Evolutionary conservation across 768 basidiomycete genomes (phyloP).

Genomic region (Boletus rufocinnamomeus): DNA sequence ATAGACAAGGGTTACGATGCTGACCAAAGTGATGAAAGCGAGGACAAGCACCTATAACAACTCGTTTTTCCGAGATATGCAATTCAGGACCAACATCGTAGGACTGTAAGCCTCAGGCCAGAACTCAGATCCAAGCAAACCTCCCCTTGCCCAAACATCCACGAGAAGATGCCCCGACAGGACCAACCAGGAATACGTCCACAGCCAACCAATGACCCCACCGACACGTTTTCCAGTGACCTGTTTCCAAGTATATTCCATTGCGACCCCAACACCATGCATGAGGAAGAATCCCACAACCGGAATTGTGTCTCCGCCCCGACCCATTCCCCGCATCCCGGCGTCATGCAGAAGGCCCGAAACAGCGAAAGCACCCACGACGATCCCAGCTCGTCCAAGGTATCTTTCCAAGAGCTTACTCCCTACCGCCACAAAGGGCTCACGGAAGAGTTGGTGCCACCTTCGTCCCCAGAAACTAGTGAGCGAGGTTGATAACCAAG

Average conservation of each 20-base stretch:
- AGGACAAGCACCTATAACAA: too few species aligned
- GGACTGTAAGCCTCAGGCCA: slow-evolving; percentile 24
- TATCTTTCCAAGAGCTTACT: slow-evolving; percentile 43
- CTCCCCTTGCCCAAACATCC: slow-evolving; percentile 41
- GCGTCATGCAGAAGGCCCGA: slow-evolving; percentile 64
- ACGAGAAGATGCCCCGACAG: slow-evolving; percentile 49
- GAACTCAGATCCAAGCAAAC: slow-evolving; percentile 20
- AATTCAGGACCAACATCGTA: slow-evolving; percentile 13
- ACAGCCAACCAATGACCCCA: slow-evolving; percentile 52
- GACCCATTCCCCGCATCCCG: slow-evolving; percentile 59
- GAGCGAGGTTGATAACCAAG: slow-evolving; percentile 61
- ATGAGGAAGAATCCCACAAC: slow-evolving; percentile 57
- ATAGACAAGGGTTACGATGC: too few species aligned
- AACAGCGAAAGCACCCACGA: slow-evolving; percentile 59
- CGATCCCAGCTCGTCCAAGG: slow-evolving; percentile 48
- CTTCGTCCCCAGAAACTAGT: slow-evolving; percentile 58
- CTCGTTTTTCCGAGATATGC: slow-evolving; percentile 2
- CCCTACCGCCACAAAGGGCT: slow-evolving; percentile 56
- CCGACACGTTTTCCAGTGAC: slow-evolving; percentile 47
- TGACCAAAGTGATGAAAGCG: too few species aligned
- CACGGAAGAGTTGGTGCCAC: slow-evolving; percentile 74
- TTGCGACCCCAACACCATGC: slow-evolving; percentile 51
- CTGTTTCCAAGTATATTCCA: slow-evolving; percentile 50
- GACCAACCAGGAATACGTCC: slow-evolving; percentile 51
- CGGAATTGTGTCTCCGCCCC: slow-evolving; percentile 45